Conservation (phyloP, 495 filamentous ascomycete species). For the Penicillium goetzii region DNA sequence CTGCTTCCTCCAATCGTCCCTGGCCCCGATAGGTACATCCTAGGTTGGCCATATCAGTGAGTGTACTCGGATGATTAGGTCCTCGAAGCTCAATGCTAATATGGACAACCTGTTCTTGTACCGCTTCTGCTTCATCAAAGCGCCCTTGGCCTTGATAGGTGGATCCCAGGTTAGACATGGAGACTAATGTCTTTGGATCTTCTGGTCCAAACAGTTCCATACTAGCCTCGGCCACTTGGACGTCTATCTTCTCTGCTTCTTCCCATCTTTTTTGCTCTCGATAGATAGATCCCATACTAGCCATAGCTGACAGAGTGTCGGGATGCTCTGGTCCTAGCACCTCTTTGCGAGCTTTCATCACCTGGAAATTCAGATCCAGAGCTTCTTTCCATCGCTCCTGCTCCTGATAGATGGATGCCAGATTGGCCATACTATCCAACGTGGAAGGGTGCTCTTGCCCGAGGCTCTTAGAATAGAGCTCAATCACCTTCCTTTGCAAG, state of each 20-base stretch:
- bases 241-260: not conserved
- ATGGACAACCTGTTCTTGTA: not conserved
- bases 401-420: not conserved
- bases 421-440: not conserved
- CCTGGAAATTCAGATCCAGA: not conserved
- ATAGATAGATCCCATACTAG: not conserved
- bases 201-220: not conserved
- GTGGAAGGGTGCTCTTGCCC: not conserved
- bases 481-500: not conserved
- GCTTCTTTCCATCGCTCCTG: not conserved
- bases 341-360: not conserved
- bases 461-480: not conserved
- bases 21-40: not conserved
- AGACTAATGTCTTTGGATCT: not conserved
- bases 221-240: not conserved
- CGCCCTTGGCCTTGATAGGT: not conserved
- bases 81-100: not conserved
- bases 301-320: not conserved
- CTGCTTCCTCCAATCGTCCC: not conserved
- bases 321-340: not conserved
- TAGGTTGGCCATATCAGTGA: not conserved
- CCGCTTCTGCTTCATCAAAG: not conserved
- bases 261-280: not conserved
- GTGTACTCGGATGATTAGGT: not conserved
- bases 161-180: not conserved